Base-by-base conservation (phyloP, 768 basidiomycete species). In the Mycena filopes region DNA sequence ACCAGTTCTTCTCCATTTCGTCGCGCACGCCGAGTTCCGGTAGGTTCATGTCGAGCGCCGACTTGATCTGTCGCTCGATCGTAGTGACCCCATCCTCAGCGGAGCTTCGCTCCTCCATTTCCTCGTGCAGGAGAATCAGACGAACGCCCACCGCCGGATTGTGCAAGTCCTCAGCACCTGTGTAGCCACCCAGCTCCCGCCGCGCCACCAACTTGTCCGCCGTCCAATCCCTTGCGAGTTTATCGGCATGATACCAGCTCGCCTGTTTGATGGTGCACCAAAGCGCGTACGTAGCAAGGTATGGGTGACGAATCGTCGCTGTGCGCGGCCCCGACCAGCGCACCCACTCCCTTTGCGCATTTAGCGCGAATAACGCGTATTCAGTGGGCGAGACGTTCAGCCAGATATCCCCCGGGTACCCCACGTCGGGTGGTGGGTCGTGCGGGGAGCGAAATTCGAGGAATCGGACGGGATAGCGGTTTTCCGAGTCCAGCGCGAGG, bases 191-290 rank as follows among this genome's bases (percentile, higher is more conserved):
- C 8, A 65, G 40, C 51, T 46, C 20, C 16, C 21, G 64, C 28
- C 64, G 50, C 36, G 64, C 57, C 4, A 26, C 16, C 45, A 65
- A n/a, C 29, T 55, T 59, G 10, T 40, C 33, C 8, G 25, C 51
- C 6, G 25, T 29, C 64, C 50, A 65, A 29, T 65, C 64, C 0
- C 23, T 15, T 2, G 4, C 20, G 0, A 65, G 38, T 29, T 60
- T 65, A 13, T 60, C 64, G 18, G 53, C 28, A 21, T 65, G 64
- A 25, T 65, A 59, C 64, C 64, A 65, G 25, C 57, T 47, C 4
- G 64, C 57, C n/a, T 51, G 56, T 21, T 54, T 54, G 8, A 65
- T 43, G 12, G 64, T 65, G 13, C 64, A 65, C 64, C 64, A 65
- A 2, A 65, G 46, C 4, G 64, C 45, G 53, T 65, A 65, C 9